These are phyloP conservation scores for Fusarium sp. DNA, from an alignment of 2,329 filamentous ascomycete species.

Conservation along the genomic window DNA sequence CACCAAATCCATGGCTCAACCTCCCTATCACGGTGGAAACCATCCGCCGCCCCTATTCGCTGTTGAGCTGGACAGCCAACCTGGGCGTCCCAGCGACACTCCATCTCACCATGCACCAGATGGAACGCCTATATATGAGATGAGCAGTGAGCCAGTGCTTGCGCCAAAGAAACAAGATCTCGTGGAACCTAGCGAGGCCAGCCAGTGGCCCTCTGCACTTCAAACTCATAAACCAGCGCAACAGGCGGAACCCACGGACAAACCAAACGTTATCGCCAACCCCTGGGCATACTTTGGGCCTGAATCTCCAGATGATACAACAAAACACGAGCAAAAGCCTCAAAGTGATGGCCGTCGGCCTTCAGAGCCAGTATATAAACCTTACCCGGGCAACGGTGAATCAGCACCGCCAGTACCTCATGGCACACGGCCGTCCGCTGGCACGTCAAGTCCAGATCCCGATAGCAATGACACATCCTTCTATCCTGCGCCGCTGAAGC, in stretches of 20 bases:
- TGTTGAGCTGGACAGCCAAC: constrained; percentile 48
- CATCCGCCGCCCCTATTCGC: constrained; percentile 44
- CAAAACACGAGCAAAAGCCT: constrained; percentile 6
- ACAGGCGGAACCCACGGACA: constrained; percentile 11
- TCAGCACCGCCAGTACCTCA: constrained; percentile 26
- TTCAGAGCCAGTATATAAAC: constrained; percentile 27
- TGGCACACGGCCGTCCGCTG: constrained; percentile 25
- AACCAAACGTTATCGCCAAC: constrained; percentile 41
- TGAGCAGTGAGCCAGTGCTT: constrained; percentile 46
- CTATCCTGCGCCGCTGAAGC: constrained; percentile 47
- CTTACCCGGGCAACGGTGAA: constrained; percentile 30
- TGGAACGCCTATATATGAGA: constrained; percentile 47
- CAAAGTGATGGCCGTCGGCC: constrained; percentile 16
- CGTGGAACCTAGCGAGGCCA: constrained; percentile 29
- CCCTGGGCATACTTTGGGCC: constrained; percentile 52
- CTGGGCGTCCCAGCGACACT: constrained; percentile 23
- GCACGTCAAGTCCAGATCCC: constrained; percentile 25
- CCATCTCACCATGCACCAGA: constrained; percentile 33
- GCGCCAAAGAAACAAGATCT: constrained; percentile 10
- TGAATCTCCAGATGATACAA: constrained; percentile 15
- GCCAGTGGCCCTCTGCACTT: constrained; percentile 49
- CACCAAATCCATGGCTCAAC: constrained; percentile 29
- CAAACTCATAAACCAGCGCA: constrained; percentile 31
- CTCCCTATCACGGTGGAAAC: constrained; percentile 24
- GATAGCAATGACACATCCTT: constrained; percentile 14